Evolutionary conservation across 2,329 filamentous ascomycete genomes (phyloP).

Genomic region (Aspergillus ochraceus): DNA sequence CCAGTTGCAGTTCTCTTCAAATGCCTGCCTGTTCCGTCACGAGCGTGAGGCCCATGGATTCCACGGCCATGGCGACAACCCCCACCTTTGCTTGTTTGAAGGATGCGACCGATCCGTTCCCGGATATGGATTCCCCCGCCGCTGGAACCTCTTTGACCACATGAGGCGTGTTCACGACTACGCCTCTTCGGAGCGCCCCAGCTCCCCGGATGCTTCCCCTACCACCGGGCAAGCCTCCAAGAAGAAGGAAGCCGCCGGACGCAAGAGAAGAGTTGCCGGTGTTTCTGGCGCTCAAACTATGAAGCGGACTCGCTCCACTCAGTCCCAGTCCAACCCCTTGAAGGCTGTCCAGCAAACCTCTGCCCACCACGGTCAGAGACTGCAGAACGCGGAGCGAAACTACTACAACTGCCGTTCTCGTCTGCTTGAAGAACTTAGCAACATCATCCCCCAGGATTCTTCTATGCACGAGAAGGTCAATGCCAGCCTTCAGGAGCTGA

Average conservation of each 20-base stretch:
- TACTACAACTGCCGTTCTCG: conserved; percentile 44
- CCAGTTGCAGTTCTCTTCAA: conserved; percentile 91
- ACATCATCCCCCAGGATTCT: conserved; percentile 42
- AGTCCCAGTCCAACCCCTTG: conserved; percentile 35
- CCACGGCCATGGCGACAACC: conserved; percentile 91
- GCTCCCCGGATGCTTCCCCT: conserved; percentile 42
- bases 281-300: conserved; percentile 39
- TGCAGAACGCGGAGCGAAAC: conserved; percentile 43
- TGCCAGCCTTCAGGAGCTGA: conserved; percentile 45
- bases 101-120: conserved; percentile 80
- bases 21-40: conserved; percentile 89
- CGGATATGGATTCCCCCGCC: conserved; percentile 87
- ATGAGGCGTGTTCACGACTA: conserved; percentile 89
- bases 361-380: conserved; percentile 39
- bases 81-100: conserved; percentile 82
- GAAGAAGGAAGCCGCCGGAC: conserved; percentile 40
- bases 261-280: conserved; percentile 42
- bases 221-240: conserved; percentile 31
- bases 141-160: conserved; percentile 95
- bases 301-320: conserved; percentile 43
- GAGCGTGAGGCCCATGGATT: conserved; percentile 95
- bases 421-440: conserved; percentile 39
- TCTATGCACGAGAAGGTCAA: conserved; percentile 46
- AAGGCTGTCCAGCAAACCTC: conserved; percentile 35
- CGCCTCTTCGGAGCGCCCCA: conserved; percentile 44